Evolutionary conservation across 805 yeast genomes (phyloP), one percentile per base, ranked within the genome.

Genomic region (Candida vartiovaarae): DNA sequence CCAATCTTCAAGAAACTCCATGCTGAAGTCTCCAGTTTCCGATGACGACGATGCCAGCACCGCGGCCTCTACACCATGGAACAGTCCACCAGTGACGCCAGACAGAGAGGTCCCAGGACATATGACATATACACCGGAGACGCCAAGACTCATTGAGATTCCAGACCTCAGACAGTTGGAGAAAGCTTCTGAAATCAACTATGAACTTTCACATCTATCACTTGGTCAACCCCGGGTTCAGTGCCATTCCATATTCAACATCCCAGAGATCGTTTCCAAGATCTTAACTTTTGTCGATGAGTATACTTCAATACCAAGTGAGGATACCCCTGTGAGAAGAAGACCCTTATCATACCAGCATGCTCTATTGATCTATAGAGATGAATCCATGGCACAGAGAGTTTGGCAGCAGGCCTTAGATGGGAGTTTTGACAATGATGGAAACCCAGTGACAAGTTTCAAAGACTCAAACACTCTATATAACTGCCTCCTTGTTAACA

Each of bases 191-290:
- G 37, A 35, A 15, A 35, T 35, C 29, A 35, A 35, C 37, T 8
- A 24, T 25, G 29, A n/a, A 41, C 33, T 34, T 48, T 11, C 33
- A 45, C 15, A 33, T 48, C 25, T 32, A 20, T 30, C 46, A 15
- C 23, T 35, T n/a, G 5, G 26, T 33, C 23, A 11, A 32, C 7
- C n/a, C 15, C 11, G 4, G 8, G 32, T 9, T 27, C 29, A 34
- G 25, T n/a, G 52, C 3, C 61, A 58, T 39, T 42, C 29, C 32
- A 82, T 88, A 7, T 83, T 88, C 55, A 68, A 71, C 40, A 79
- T 83, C 32, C 95, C 96, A 0, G 96, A 88, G 60, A 81, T 88
- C 41, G 67, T 88, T 11, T 62, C 69, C 47, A 68, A 71, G 43
- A 84, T 88, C 9, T 55, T 88, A 27, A 64, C 67, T 26, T 77